Percentiles rank a stretch among this genome's conserved stretches.
These are phyloP conservation scores for Beta vulgaris DNA, from an alignment of 148 eudicot species.

Conservation along the genomic window DNA sequence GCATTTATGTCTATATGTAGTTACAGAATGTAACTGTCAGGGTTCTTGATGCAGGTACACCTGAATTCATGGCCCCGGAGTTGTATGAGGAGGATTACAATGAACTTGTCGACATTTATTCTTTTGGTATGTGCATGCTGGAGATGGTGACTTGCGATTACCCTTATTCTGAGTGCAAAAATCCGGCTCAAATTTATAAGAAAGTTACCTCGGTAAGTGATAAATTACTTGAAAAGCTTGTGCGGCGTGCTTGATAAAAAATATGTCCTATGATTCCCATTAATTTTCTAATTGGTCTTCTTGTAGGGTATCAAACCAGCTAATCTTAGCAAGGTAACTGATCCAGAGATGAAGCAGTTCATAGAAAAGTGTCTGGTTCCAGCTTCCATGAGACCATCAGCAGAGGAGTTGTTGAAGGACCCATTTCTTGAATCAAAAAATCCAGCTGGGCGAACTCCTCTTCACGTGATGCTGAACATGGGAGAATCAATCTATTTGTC, in stretches of 20 bases:
- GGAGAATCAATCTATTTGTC: slow-evolving; percentile 22
- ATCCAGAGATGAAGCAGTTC: slow-evolving; percentile 43
- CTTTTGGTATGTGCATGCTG: slow-evolving; percentile 89
- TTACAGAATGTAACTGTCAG: not conserved
- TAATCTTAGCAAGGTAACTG: slow-evolving; percentile 39
- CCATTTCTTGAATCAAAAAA: slow-evolving; percentile 42
- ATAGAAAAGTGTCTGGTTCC: slow-evolving; percentile 52
- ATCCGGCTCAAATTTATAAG: slow-evolving; percentile 68
- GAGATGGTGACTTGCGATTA: slow-evolving; percentile 80
- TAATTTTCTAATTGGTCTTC: not conserved
- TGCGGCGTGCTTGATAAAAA: not conserved
- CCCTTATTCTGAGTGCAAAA: slow-evolving; percentile 76
- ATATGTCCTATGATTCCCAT: not conserved
- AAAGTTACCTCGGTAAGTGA: slow-evolving; percentile 65
- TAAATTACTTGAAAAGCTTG: not conserved
- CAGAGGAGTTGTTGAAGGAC: slow-evolving; percentile 51
- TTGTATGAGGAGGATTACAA: slow-evolving; percentile 84
- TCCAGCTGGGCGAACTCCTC: slow-evolving; percentile 19
- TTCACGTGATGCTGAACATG: slow-evolving; percentile 13
- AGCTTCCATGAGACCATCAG: slow-evolving; percentile 43
- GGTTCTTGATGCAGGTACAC: slow-evolving; percentile 51
- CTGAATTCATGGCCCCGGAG: slow-evolving; percentile 97
- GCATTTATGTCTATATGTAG: not conserved
- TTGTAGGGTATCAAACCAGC: slow-evolving; percentile 65
- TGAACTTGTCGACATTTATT: slow-evolving; percentile 80